Percentiles rank a stretch among this genome's conserved stretches.
Evolutionary conservation across 441 rosid genomes (phyloP).

Genomic region (Raphanus hybrid): DNA sequence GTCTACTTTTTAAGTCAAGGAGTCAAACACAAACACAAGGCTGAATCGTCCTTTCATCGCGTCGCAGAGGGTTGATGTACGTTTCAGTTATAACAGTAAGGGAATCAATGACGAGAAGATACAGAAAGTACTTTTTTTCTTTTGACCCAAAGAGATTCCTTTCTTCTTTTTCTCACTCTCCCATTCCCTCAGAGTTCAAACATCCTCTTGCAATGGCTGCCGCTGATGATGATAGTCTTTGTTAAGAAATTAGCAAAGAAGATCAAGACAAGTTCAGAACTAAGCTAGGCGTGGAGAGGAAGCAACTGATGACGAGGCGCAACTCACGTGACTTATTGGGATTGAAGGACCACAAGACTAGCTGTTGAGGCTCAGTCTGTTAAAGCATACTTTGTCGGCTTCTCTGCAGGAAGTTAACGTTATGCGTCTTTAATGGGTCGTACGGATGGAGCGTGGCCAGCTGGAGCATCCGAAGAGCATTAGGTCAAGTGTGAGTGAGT

Average conservation of each 20-base stretch:
- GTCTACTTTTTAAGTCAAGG: too few relatives aligned
- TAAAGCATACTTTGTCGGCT: neutral
- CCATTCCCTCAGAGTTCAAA: neutral
- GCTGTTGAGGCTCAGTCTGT: neutral
- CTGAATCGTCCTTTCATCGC: neutral
- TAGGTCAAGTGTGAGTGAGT: too few relatives aligned
- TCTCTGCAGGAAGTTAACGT: neutral
- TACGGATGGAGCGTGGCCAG: neutral
- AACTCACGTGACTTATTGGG: neutral
- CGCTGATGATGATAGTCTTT: neutral
- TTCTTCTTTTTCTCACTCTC: neutral
- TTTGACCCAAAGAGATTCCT: neutral
- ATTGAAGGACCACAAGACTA: neutral
- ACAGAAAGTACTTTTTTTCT: neutral
- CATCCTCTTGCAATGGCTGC: constrained; percentile 11
- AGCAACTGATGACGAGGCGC: neutral
- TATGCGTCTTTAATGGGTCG: neutral
- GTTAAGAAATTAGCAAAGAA: neutral
- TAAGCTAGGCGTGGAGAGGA: too few relatives aligned
- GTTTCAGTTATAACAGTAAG: neutral
- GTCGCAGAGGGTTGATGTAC: constrained; percentile 3
- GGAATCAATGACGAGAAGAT: neutral
- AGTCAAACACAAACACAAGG: too few relatives aligned
- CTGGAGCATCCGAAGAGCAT: too few relatives aligned
- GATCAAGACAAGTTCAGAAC: neutral